These are phyloP conservation scores for Candolleomyces eurysporus DNA, from an alignment of 768 basidiomycete genomes.

Conservation along the genomic window DNA sequence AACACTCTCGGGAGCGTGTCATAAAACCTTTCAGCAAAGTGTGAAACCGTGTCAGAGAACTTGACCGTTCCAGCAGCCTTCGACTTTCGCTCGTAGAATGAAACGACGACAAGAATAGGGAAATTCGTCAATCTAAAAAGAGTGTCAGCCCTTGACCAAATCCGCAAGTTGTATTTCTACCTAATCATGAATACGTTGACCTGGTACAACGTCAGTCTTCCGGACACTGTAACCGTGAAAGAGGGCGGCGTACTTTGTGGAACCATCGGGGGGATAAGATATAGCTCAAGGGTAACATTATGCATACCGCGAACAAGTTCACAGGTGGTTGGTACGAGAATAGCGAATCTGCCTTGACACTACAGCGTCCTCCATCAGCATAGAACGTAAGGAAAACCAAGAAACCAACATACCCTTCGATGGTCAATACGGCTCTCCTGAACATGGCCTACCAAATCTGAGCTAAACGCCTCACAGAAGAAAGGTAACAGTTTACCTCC, in stretches of 20 bases:
- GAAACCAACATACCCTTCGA: constrained; percentile 72
- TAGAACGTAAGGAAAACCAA: not conserved
- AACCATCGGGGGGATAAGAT: constrained; percentile 94
- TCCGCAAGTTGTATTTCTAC: constrained; percentile 27
- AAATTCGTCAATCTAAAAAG: constrained; percentile 69
- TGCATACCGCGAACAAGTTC: constrained; percentile 81
- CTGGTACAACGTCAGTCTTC: constrained; percentile 30
- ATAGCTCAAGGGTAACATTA: constrained; percentile 87
- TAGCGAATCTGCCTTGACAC: constrained; percentile 86
- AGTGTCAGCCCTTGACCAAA: not conserved
- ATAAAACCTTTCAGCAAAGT: constrained; percentile 64
- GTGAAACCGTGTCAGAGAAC: constrained; percentile 71
- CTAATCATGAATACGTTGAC: constrained; percentile 88
- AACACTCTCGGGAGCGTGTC: constrained; percentile 77
- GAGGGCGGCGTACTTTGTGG: constrained; percentile 65
- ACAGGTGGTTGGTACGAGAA: constrained; percentile 95
- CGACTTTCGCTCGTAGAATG: constrained; percentile 83
- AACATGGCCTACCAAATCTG: constrained; percentile 70
- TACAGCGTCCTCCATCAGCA: constrained; percentile 6
- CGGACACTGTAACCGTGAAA: constrained; percentile 8
- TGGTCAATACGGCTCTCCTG: constrained; percentile 86
- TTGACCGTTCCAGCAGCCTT: constrained; percentile 62
- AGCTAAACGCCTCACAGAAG: not conserved
- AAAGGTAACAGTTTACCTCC: constrained; percentile 49
- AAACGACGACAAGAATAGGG: constrained; percentile 77